phyloP scores from a whole-genome alignment of 805 yeast species.

The Candida fluviatilis region DNA sequence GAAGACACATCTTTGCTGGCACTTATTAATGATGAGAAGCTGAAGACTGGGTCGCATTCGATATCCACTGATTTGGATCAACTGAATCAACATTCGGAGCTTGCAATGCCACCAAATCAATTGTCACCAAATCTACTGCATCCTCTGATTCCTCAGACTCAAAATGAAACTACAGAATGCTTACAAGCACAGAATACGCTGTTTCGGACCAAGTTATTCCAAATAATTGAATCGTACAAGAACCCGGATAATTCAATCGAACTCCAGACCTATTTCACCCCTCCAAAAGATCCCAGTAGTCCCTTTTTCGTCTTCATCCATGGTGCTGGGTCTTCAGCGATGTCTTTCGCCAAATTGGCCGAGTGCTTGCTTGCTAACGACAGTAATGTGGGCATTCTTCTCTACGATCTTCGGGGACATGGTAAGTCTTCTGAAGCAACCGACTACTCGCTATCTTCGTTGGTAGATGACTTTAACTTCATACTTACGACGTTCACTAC shows the following conservation, averaged over 20 bases:
- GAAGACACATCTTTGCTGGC: slow-evolving; percentile 2
- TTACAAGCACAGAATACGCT: too few relatives aligned
- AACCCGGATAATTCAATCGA: slow-evolving; percentile 6
- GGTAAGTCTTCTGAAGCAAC: slow-evolving; percentile 38
- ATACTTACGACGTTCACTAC: slow-evolving; percentile 39
- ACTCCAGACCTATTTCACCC: slow-evolving; percentile 50
- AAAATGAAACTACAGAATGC: too few relatives aligned
- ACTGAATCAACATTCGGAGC: too few relatives aligned
- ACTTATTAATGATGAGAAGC: not conserved
- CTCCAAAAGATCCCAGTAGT: slow-evolving; percentile 38
- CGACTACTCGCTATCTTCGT: slow-evolving; percentile 43
- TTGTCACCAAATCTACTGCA: too few relatives aligned
- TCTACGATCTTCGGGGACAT: slow-evolving; percentile 85
- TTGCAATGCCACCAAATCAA: too few relatives aligned
- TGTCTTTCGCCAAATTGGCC: slow-evolving; percentile 64
- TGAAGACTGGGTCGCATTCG: too few relatives aligned
- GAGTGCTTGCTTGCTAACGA: slow-evolving; percentile 15
- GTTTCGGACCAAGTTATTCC: slow-evolving; percentile 15
- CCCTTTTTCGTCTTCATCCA: slow-evolving; percentile 80
- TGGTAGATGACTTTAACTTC: slow-evolving; percentile 55
- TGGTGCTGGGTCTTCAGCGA: slow-evolving; percentile 91
- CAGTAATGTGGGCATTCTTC: slow-evolving; percentile 50
- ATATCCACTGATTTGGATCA: too few relatives aligned
- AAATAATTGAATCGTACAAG: slow-evolving; percentile 14
- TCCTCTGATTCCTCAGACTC: too few relatives aligned